phyloP scores from a whole-genome alignment of 352 stramenopile genomes.

The Globisporangium polare region DNA sequence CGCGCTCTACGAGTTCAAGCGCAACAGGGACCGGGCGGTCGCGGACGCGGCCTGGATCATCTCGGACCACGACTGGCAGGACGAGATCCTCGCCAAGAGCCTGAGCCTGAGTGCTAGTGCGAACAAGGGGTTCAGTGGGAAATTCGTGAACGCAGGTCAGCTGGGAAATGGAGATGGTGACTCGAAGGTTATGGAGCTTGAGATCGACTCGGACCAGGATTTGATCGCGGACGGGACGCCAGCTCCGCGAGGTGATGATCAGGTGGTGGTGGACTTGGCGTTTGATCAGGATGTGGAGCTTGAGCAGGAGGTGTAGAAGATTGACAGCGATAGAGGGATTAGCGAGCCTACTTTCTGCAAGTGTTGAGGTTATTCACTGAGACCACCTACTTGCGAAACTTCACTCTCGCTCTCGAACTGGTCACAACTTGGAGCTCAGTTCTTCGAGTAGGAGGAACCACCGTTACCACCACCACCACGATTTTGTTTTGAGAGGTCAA shows the following conservation, averaged over 20 bases:
- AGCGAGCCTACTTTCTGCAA: no score
- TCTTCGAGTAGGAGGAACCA: no score
- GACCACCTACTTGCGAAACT: no score
- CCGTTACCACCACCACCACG: no score
- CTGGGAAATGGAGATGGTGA: background rate
- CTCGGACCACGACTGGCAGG: conserved; percentile 30
- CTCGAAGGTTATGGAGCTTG: background rate
- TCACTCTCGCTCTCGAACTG: no score
- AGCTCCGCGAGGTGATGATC: background rate
- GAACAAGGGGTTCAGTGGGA: background rate
- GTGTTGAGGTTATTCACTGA: no score
- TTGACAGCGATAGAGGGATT: no score
- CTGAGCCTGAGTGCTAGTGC: background rate
- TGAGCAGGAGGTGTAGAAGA: no score
- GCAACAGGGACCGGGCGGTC: conserved; percentile 15
- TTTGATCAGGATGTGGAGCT: no score
- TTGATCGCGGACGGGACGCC: background rate
- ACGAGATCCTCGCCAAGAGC: background rate
- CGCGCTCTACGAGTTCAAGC: conserved; percentile 35
- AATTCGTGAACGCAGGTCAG: background rate
- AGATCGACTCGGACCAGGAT: conserved; percentile 1
- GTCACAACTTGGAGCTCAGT: no score
- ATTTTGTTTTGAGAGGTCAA: no score
- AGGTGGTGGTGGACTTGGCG: background rate
- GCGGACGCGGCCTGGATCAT: conserved; percentile 29